Percentiles rank a stretch among this genome's conserved stretches.
Conservation (phyloP, 345 rosid species). For the Citrus inodora region DNA sequence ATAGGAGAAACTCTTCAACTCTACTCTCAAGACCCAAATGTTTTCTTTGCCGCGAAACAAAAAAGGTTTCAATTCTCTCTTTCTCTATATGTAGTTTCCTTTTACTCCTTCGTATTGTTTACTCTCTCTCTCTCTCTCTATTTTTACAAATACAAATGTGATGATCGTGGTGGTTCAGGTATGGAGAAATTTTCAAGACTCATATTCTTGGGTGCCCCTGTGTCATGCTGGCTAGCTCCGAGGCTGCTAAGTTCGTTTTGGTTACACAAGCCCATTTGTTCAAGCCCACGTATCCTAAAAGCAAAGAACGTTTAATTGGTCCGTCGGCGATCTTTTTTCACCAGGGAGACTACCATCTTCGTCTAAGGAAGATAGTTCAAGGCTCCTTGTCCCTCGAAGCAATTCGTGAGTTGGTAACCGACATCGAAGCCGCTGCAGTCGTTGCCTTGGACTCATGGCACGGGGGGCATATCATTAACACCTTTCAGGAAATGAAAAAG, state of each 20-base stretch:
- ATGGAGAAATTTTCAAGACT: conserved; percentile 92
- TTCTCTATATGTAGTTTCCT: background rate
- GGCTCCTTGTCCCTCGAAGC: conserved; percentile 54
- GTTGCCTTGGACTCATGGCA: conserved; percentile 52
- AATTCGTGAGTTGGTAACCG: conserved; percentile 51
- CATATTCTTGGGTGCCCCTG: conserved; percentile 88
- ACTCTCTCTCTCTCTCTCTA: background rate
- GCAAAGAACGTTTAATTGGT: conserved; percentile 83
- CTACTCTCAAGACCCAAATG: conserved; percentile 64
- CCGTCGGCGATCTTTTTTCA: conserved; percentile 84
- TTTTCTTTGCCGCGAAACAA: conserved; percentile 55
- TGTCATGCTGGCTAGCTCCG: conserved; percentile 89
- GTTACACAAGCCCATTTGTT: conserved; percentile 69
- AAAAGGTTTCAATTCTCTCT: conserved; percentile 34
- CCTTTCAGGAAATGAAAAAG: conserved; percentile 86
- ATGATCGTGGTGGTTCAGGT: conserved; percentile 31
- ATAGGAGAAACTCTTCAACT: conserved; percentile 70
- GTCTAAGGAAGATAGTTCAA: conserved; percentile 63
- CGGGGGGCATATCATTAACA: conserved; percentile 48
- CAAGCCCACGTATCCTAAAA: conserved; percentile 89
- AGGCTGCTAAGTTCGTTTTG: conserved; percentile 75
- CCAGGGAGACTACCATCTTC: conserved; percentile 75
- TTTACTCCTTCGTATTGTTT: background rate
- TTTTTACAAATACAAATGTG: background rate
- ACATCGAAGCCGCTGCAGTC: conserved; percentile 49